Evolutionary conservation across 176 grass and related monocot species (phyloP).

Genomic region (Chloris gayana): DNA sequence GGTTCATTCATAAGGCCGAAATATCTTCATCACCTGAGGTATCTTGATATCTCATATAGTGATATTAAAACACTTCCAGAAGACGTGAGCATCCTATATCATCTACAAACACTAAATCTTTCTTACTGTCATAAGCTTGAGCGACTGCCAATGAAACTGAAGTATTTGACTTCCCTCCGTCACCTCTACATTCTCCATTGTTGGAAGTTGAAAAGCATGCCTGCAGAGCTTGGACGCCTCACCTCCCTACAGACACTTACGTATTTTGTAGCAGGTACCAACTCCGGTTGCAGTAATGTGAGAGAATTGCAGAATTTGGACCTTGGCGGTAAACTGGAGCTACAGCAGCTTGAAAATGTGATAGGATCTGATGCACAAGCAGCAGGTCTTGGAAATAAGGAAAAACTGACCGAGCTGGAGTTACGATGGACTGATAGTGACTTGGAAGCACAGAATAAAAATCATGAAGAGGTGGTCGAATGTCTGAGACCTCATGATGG

Average conservation of each 20-base stretch:
- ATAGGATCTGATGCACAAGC: background rate
- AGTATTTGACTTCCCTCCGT: background rate
- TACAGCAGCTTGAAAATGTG: too few relatives aligned
- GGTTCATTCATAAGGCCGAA: background rate
- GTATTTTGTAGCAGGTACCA: background rate
- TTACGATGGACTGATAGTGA: background rate
- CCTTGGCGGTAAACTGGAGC: background rate
- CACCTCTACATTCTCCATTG: background rate
- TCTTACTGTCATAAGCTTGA: rapidly evolving
- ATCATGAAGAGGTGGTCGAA: background rate
- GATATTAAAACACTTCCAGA: background rate
- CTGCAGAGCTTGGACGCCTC: background rate
- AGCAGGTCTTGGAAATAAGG: background rate
- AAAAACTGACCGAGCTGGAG: background rate
- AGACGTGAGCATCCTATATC: background rate
- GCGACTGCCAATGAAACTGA: background rate
- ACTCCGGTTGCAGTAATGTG: background rate
- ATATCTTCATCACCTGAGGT: conserved; percentile 6
- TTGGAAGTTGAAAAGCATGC: background rate
- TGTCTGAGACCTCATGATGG: background rate
- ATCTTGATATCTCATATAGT: background rate
- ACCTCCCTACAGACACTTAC: background rate
- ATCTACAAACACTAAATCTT: background rate
- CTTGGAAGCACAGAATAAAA: rapidly evolving
- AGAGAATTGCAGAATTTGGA: background rate